Evolutionary conservation across 768 basidiomycete genomes (phyloP).

Genomic region (Fistulinella prunicolor): DNA sequence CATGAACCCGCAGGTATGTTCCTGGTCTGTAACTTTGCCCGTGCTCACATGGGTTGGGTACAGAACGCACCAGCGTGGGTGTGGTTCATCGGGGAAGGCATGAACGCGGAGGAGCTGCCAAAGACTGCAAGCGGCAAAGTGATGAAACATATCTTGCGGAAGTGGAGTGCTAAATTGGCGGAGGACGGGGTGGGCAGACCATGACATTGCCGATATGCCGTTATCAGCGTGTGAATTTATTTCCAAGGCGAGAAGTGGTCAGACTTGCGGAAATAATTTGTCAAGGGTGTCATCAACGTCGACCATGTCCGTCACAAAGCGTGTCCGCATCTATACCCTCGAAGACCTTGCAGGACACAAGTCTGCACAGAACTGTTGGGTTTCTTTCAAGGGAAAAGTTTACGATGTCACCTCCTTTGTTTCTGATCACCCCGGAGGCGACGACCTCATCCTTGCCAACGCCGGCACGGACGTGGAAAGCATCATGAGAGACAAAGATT

Average conservation of each 20-base stretch:
- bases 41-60: conserved; percentile 1
- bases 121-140: conserved; percentile 89
- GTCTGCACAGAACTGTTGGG: conserved; percentile 68
- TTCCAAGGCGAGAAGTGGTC: conserved; percentile 17
- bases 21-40: neutral
- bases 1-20: conserved; percentile 76
- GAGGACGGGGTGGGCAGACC: conserved; percentile 40
- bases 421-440: conserved; percentile 90
- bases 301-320: conserved; percentile 55
- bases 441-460: conserved; percentile 80
- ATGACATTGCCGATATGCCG: conserved; percentile 7
- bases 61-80: conserved; percentile 82
- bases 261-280: neutral
- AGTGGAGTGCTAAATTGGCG: conserved; percentile 62
- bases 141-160: conserved; percentile 73
- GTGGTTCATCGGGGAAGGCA: conserved; percentile 77
- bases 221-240: conserved; percentile 14
- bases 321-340: conserved; percentile 68
- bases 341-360: conserved; percentile 73
- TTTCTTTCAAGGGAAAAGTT: conserved; percentile 76
- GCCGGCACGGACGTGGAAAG: conserved; percentile 82
- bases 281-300: neutral
- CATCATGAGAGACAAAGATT: conserved; percentile 74
- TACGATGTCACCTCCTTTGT: conserved; percentile 89
- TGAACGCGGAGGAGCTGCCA: conserved; percentile 55